Evolutionary conservation across 306 rosid genomes (phyloP), one percentile per base, ranked within the genome.

Genomic region (Rosa persica): DNA sequence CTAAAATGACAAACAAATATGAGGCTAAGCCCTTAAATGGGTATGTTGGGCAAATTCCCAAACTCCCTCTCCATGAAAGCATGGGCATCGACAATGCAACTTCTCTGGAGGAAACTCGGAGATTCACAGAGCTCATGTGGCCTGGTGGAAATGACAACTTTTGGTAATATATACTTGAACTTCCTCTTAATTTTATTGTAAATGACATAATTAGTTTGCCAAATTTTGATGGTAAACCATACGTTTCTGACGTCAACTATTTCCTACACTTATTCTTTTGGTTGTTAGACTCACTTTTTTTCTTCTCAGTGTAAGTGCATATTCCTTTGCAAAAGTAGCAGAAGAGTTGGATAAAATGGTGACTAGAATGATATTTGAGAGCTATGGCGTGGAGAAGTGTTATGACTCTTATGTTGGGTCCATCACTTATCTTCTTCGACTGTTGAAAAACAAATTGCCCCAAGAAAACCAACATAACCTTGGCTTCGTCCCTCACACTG

Each of bases 361-460:
- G 80, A 82, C 81, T 0, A 91, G 87, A 85, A 91, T 93, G 97
- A 76, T 93, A 72, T 88, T 89, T 80, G 92, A 93, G 80, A 88
- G 90, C 73, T 93, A 89, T 81, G 89, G 89, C 20, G 39, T 87
- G 46, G 81, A 34, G 57, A 67, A 86, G 78, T 43, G 82, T 66
- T 81, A 87, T 57, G 89, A 85, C 0, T 16, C 85, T 55, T 84
- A 84, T 61, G 46, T 57, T 19, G 81, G 57, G 1, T 87, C 91
- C 6, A 81, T 84, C 6, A 76, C 77, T 3, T 91, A 93, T 73
- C 92, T 89, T 46, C 97, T 93, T 77, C 70, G 98, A 22, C 22
- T 87, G 2, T 67, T 93, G 86, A 84, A 79, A 46, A 85, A 88
- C 67, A 88, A 64, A 76, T 84, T 88, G 27, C 86, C 93, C 0